Percentiles rank a stretch among this genome's conserved stretches.
phyloP scores from a whole-genome alignment of 2,329 filamentous ascomycete species.

The Elsinoe fawcettii region DNA sequence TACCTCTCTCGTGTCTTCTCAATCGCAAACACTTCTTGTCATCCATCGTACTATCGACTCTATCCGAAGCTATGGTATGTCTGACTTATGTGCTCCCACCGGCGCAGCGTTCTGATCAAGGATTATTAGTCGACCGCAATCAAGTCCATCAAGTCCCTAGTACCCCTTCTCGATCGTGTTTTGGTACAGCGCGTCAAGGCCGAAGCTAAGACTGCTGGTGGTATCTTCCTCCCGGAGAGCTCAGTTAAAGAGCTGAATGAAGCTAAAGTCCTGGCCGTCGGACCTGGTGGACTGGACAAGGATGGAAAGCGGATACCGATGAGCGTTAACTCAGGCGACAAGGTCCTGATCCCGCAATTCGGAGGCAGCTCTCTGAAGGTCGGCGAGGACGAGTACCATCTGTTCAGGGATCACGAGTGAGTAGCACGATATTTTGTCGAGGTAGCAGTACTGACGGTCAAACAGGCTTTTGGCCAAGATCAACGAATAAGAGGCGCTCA shows the following conservation, averaged over 20 bases:
- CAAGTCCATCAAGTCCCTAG: conserved; percentile 91
- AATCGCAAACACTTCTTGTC: not conserved
- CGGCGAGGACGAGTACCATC: conserved; percentile 88
- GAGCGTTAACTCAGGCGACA: conserved; percentile 76
- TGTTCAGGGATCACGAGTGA: conserved; percentile 98
- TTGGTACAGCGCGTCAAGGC: conserved; percentile 97
- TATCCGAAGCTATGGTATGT: conserved; percentile 1
- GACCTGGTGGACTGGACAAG: conserved; percentile 78
- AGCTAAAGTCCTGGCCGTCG: conserved; percentile 90
- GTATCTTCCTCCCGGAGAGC: conserved; percentile 96
- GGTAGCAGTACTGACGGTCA: not conserved
- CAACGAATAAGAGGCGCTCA: conserved; percentile 61
- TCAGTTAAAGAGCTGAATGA: conserved; percentile 98
- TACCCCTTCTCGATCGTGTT: conserved; percentile 93
- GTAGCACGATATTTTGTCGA: not conserved
- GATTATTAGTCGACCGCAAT: conserved; percentile 48
- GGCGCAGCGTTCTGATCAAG: not conserved
- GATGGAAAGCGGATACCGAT: conserved; percentile 82
- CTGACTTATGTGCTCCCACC: not conserved
- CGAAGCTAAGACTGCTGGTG: conserved; percentile 89
- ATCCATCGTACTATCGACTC: not conserved
- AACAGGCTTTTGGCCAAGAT: conserved; percentile 93
- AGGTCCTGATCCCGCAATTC: conserved; percentile 94
- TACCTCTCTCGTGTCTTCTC: not conserved
- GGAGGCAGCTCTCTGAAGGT: conserved; percentile 95